Conservation (phyloP, 2,329 filamentous ascomycete species). For the Stemphylium lycopersici region DNA sequence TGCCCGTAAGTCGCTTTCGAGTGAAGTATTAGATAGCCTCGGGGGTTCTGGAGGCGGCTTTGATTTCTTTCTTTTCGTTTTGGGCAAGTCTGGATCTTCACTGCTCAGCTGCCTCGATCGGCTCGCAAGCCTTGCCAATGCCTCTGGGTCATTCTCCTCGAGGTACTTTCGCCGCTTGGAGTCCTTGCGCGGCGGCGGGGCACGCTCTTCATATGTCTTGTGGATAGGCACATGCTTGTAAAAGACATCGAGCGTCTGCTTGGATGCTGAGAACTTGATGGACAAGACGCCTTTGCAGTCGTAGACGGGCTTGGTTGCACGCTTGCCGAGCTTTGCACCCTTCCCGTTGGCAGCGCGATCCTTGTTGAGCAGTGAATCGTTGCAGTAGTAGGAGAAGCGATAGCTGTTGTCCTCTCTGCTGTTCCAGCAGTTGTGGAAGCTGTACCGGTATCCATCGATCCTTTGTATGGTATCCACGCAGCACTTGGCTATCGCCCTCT, state of each 20-base stretch:
- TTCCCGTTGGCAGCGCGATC: slow-evolving; percentile 56
- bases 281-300: slow-evolving; percentile 57
- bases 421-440: slow-evolving; percentile 58
- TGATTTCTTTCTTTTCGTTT: slow-evolving; percentile 36
- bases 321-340: slow-evolving; percentile 46
- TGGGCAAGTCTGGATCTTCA: slow-evolving; percentile 24
- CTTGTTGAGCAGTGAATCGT: slow-evolving; percentile 59
- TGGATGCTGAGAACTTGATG: slow-evolving; percentile 55
- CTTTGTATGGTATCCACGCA: slow-evolving; percentile 52
- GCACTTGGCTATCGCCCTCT: slow-evolving; percentile 55
- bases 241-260: slow-evolving; percentile 52
- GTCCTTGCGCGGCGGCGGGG: slow-evolving; percentile 49
- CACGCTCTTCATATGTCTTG: slow-evolving; percentile 54
- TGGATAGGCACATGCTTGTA: slow-evolving; percentile 56
- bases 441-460: slow-evolving; percentile 56
- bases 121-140: slow-evolving; percentile 33
- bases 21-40: slow-evolving; percentile 40
- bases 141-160: slow-evolving; percentile 45
- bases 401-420: slow-evolving; percentile 54
- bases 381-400: slow-evolving; percentile 58
- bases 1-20: slow-evolving; percentile 46
- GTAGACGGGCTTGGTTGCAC: slow-evolving; percentile 54
- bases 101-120: slow-evolving; percentile 31
- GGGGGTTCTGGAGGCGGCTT: slow-evolving; percentile 26
- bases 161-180: slow-evolving; percentile 47